A percentile compares a stretch with the other conserved stretches of the same genome.
These are phyloP conservation scores for Curvularia eragrostidis DNA, from an alignment of 2,329 filamentous ascomycete species.

Conservation along the genomic window DNA sequence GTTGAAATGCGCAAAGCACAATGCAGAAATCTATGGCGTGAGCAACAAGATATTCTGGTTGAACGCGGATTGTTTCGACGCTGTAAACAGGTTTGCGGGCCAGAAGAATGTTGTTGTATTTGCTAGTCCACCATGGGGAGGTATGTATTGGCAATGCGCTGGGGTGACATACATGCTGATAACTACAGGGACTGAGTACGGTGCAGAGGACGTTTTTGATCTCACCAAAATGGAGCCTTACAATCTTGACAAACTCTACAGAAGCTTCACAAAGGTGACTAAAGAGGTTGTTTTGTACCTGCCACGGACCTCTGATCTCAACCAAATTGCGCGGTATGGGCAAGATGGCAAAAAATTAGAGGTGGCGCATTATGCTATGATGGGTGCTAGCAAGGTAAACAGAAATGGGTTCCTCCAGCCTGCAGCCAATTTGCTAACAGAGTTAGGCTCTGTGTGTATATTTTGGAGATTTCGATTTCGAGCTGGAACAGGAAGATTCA, in stretches of 20 bases:
- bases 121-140: constrained; percentile 77
- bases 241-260: constrained; percentile 57
- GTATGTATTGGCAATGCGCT: constrained; percentile 51
- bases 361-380: constrained; percentile 81
- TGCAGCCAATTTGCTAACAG: not conserved
- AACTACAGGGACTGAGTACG: constrained; percentile 66
- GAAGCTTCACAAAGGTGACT: constrained; percentile 48
- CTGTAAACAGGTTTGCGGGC: constrained; percentile 63
- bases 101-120: constrained; percentile 67
- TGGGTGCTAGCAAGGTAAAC: constrained; percentile 81
- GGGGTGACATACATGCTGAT: constrained; percentile 12
- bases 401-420: not conserved
- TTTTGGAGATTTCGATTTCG: constrained; percentile 60
- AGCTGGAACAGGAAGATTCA: constrained; percentile 24
- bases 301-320: constrained; percentile 64
- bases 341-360: constrained; percentile 44
- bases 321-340: constrained; percentile 47
- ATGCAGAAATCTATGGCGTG: constrained; percentile 85
- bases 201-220: constrained; percentile 75
- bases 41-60: constrained; percentile 82
- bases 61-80: constrained; percentile 83
- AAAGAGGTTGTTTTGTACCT: constrained; percentile 75
- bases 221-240: constrained; percentile 89
- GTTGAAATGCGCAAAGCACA: constrained; percentile 89
- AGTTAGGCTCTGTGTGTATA: constrained; percentile 64